Evolutionary conservation across 352 stramenopile genomes (phyloP).

Genomic region (Phytophthora palmivora): DNA sequence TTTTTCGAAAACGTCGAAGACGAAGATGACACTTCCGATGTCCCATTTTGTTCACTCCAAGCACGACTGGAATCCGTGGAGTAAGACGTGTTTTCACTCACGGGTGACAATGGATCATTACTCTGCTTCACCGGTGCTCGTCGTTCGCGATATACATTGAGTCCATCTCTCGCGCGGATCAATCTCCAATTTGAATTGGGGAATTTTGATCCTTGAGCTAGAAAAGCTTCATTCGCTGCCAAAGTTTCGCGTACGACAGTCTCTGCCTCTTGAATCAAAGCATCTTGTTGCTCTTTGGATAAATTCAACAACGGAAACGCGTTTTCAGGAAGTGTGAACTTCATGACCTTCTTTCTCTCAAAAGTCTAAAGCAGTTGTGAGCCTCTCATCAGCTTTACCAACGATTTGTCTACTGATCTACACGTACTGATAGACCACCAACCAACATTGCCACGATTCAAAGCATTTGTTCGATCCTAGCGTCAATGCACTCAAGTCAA

Average conservation of each 20-base stretch:
- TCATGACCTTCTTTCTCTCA: constrained; percentile 28
- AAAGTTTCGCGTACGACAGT: constrained; percentile 53
- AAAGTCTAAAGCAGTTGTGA: constrained; percentile 13
- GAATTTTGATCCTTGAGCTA: constrained; percentile 35
- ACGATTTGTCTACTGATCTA: background rate
- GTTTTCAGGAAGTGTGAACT: constrained; percentile 49
- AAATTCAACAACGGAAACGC: constrained; percentile 41
- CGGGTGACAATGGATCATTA: background rate
- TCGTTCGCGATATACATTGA: constrained; percentile 40
- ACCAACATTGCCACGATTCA: constrained; percentile 3
- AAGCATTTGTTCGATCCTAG: constrained; percentile 1
- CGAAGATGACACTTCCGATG: constrained; percentile 7
- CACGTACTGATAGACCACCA: background rate
- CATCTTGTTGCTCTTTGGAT: constrained; percentile 35
- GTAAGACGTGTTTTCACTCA: constrained; percentile 4
- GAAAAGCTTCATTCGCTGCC: constrained; percentile 43
- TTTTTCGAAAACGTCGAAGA: constrained; percentile 17
- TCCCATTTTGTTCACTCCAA: constrained; percentile 11
- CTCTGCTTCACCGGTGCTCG: constrained; percentile 1
- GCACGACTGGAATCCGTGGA: constrained; percentile 17
- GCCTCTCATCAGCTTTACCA: background rate
- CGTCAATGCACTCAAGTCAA: constrained; percentile 2
- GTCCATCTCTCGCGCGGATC: constrained; percentile 44
- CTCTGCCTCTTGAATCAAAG: constrained; percentile 44
- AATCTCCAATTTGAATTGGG: constrained; percentile 45